These are phyloP conservation scores for Glarea lozoyensis DNA, from an alignment of 495 filamentous ascomycete species.

Conservation along the genomic window DNA sequence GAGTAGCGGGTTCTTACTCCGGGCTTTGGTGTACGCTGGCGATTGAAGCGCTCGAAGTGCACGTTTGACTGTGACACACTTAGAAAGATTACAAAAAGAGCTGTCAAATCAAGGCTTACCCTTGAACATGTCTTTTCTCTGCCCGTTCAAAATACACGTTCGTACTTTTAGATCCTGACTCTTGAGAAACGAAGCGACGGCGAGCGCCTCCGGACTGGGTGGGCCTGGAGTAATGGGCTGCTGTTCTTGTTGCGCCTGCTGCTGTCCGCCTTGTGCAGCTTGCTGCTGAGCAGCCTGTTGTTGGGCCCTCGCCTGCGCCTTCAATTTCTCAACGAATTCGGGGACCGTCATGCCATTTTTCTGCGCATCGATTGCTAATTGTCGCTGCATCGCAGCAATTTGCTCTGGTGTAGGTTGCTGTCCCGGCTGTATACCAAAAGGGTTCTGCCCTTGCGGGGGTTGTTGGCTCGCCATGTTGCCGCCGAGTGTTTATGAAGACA, in stretches of 20 bases:
- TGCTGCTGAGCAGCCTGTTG: constrained; percentile 49
- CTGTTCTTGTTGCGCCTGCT: constrained; percentile 40
- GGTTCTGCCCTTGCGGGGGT: constrained; percentile 8
- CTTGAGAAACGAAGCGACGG: constrained; percentile 82
- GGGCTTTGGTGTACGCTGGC: constrained; percentile 76
- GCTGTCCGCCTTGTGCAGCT: constrained; percentile 29
- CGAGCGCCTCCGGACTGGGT: constrained; percentile 77
- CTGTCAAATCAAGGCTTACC: constrained; percentile 37
- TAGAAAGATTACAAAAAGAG: neutral
- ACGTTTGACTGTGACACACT: constrained; percentile 72
- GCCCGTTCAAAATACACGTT: constrained; percentile 90
- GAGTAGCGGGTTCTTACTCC: constrained; percentile 79
- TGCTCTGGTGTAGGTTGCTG: constrained; percentile 78
- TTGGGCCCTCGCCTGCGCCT: constrained; percentile 54
- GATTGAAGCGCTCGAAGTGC: constrained; percentile 90
- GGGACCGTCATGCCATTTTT: constrained; percentile 68
- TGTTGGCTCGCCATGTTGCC: constrained; percentile 14
- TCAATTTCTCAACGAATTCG: constrained; percentile 61
- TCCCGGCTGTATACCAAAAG: constrained; percentile 22
- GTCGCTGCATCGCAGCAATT: constrained; percentile 68
- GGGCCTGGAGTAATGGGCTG: constrained; percentile 62
- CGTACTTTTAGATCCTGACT: constrained; percentile 80
- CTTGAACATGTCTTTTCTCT: constrained; percentile 97
- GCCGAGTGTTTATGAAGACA: no score
- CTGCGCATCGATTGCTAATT: constrained; percentile 67